Base-by-base conservation (phyloP, 2,329 filamentous ascomycete genomes). In the Fusarium staphyleae region DNA sequence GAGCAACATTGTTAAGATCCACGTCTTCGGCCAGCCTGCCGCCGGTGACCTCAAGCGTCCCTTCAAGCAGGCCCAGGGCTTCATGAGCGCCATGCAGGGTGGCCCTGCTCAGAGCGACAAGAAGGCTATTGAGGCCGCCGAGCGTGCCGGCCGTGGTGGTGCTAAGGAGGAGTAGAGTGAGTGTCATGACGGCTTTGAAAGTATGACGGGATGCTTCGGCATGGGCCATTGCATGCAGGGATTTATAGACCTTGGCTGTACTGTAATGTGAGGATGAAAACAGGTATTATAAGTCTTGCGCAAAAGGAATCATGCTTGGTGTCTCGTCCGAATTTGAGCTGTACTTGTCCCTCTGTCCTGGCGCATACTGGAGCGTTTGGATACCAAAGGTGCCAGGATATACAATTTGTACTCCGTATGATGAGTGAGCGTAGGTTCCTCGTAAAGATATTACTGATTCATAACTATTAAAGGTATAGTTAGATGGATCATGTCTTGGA, bases 1-100 rank as follows among this genome's bases (percentile, higher is more conserved):
- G 83, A 84, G 88, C 79, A 98, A 97, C 83, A 81, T 97, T 69
- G 85, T 95, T 82, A 97, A 98, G 86, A 93, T 99, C 71, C 90
- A 98, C 78, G 66, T 99, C 62, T 89, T 93, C 62, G 93, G 93
- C 70, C 81, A 95, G 76, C 86, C 93, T 32, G 93, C 95, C 33
- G 85, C 81, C 52, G 95, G 93, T 48, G 95, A 99, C 63, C 85
- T 99, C 66, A 95, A 96, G 85, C 85, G 95, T 57, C 95, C 95
- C 61, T 99, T 96, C 88, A 99, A 98, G 87, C 83, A 87, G 43
- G 77, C 83, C 55, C 88, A 84, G 57, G 92, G 93, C 46, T 84
- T 98, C 74, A 92, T 96, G 89, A 86, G 85, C 66, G 86, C 87
- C 57, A 84, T 93, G 74, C 84, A 88, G 76, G 84, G 84, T 62